Conservation (phyloP, 306 rosid species). For the Dryas drummondii region DNA sequence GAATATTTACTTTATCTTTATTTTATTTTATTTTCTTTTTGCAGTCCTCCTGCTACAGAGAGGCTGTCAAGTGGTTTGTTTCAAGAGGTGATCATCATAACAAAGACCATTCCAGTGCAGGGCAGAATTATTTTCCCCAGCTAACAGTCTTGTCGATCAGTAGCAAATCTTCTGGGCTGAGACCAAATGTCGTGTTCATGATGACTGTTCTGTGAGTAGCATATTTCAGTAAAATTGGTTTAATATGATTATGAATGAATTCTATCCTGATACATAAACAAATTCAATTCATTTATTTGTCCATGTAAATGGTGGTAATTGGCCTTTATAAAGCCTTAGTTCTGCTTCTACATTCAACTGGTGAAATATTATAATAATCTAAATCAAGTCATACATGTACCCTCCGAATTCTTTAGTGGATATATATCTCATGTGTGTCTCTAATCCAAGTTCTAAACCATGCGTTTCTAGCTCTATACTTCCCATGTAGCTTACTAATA, state of each 20-base stretch:
- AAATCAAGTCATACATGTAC: not conserved
- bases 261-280: not conserved
- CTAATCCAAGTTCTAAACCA: not conserved
- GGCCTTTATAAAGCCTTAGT: not conserved
- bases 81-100: constrained; percentile 85
- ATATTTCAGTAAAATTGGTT: constrained; percentile 52
- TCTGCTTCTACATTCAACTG: constrained; percentile 12
- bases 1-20: not conserved
- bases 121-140: constrained; percentile 87
- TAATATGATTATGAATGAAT: constrained; percentile 11
- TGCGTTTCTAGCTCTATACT: not conserved
- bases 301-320: not conserved
- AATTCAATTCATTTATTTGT: constrained; percentile 8
- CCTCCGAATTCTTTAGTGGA: not conserved
- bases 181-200: constrained; percentile 99
- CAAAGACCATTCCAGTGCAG: constrained; percentile 85
- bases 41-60: constrained; percentile 97
- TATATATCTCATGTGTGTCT: not conserved
- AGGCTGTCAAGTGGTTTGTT: constrained; percentile 86
- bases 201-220: constrained; percentile 97
- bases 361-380: too few species aligned
- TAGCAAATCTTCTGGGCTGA: constrained; percentile 94
- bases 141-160: constrained; percentile 69
- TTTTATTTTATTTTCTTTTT: constrained; percentile 25
- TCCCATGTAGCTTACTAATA: not conserved